Evolutionary conservation across 148 eudicot species (phyloP).

Genomic region (Simmondsia chinensis): DNA sequence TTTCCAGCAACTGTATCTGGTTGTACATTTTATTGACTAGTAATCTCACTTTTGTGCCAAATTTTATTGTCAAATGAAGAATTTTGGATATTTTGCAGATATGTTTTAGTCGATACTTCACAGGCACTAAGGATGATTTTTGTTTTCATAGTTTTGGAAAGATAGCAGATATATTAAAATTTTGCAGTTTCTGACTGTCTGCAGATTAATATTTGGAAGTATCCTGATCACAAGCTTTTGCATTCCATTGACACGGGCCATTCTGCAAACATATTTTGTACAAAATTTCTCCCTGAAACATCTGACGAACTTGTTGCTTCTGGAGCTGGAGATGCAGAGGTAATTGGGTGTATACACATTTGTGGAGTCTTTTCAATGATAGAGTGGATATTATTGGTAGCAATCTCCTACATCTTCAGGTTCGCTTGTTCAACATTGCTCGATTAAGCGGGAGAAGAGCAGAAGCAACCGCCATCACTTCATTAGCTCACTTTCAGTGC

Average conservation of each 20-base stretch:
- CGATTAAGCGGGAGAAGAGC: slow-evolving; percentile 38
- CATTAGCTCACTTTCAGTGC: slow-evolving; percentile 77
- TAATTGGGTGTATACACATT: slow-evolving; percentile 15
- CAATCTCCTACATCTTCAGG: slow-evolving; percentile 32
- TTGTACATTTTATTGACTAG: no score
- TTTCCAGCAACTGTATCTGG: no score
- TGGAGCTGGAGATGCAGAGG: slow-evolving; percentile 98
- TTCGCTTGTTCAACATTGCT: slow-evolving; percentile 74
- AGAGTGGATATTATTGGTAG: slow-evolving; percentile 7
- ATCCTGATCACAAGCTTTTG: slow-evolving; percentile 59
- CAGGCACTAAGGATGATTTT: no score
- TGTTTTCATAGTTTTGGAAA: slow-evolving; percentile 1
- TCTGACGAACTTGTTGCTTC: slow-evolving; percentile 85
- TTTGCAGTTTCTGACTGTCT: slow-evolving; percentile 4
- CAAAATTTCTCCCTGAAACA: slow-evolving; percentile 93
- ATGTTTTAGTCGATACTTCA: no score
- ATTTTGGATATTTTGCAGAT: no score
- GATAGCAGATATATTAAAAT: no score
- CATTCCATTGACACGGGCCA: slow-evolving; percentile 87
- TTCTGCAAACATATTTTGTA: slow-evolving; percentile 85
- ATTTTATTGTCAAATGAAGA: no score
- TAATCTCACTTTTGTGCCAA: no score
- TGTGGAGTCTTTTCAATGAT: background rate
- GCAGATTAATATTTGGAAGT: slow-evolving; percentile 82
- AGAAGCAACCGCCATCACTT: slow-evolving; percentile 44